Evolutionary conservation across 441 rosid genomes (phyloP), one percentile per base, ranked within the genome.

Genomic region (Populus tomentosa): DNA sequence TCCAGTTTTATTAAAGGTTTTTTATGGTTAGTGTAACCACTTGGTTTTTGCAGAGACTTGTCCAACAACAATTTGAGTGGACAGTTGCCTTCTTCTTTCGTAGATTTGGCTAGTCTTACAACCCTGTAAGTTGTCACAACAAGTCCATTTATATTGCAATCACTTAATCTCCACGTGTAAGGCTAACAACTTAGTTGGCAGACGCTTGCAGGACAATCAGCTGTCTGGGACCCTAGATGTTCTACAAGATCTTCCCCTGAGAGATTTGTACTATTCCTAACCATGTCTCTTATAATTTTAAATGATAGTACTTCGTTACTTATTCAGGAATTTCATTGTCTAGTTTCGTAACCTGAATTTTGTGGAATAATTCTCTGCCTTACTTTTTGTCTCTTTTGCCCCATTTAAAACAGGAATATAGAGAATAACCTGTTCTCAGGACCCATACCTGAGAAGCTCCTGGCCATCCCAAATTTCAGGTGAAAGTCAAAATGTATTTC

Each of bases 341-440:
- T 35, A 59, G 61, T 53, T 50, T 67, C 8, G 59, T 72, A 28
- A 26, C 14, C 7, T 50, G 53, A 65, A 71, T 71, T 68, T 75
- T 76, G n/a, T 73, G 7, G 23, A 40, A 74, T 62, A 20, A 62
- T 61, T 73, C 64, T 62, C 33, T 69, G 64, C 67, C 79, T 74
- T 68, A 75, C 70, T 6, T 53, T 74, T 56, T 28, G 28, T 46
- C 32, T 69, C 13, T 64, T 64, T 64, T 20, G 21, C 33, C 24
- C 59, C 32, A 0, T 72, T 59, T 81, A 83, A 73, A 42, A 73
- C 92, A 95, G 99, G 90, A 92, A 95, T 80, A 76, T 95, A 83
- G 98, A 93, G 86, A 89, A 95, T 79, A 95, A 95, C 80, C 90
- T 82, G 77, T 95, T 95, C 83, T 56, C 84, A 28, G 99, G 99